Percentiles rank a stretch among this genome's conserved stretches.
Evolutionary conservation across 2,329 filamentous ascomycete genomes (phyloP).

Genomic region (Phaeosphaeria sp.): DNA sequence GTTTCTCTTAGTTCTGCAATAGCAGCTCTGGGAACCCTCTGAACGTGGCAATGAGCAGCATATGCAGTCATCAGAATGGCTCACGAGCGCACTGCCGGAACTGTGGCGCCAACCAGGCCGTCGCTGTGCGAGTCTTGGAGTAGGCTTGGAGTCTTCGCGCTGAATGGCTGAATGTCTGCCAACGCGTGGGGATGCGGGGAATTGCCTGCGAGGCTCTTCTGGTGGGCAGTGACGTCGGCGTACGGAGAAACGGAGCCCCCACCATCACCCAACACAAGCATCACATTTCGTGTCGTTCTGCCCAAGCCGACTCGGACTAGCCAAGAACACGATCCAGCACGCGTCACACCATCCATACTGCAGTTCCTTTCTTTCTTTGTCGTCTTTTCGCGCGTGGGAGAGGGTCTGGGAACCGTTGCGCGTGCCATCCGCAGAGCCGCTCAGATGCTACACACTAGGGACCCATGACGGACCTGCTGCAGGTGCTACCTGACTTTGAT

Average conservation of each 20-base stretch:
- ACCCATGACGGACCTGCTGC: constrained; percentile 82
- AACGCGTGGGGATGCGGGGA: constrained; percentile 28
- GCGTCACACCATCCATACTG: constrained; percentile 5
- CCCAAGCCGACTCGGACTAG: not conserved
- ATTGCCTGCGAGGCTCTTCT: not conserved
- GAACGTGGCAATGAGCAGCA: not conserved
- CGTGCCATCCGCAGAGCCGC: constrained; percentile 44
- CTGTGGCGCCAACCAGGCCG: constrained; percentile 14
- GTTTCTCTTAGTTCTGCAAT: constrained; percentile 3
- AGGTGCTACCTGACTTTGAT: constrained; percentile 81
- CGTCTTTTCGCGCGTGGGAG: not conserved
- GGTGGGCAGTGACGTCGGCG: constrained; percentile 26
- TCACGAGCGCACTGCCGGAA: constrained; percentile 11
- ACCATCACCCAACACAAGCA: not conserved
- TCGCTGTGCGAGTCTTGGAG: constrained; percentile 6
- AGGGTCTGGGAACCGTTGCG: constrained; percentile 13
- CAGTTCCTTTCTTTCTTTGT: not conserved
- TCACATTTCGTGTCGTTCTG: not conserved
- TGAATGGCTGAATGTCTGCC: constrained; percentile 19
- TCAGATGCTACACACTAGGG: constrained; percentile 32
- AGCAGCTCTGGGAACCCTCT: not conserved
- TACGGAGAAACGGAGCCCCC: constrained; percentile 26
- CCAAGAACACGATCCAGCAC: constrained; percentile 6
- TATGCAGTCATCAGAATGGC: constrained; percentile 24
- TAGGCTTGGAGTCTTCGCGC: constrained; percentile 5